These are phyloP conservation scores for Sparassis latifolia DNA, from an alignment of 1,284 basidiomycete species.

Conservation along the genomic window DNA sequence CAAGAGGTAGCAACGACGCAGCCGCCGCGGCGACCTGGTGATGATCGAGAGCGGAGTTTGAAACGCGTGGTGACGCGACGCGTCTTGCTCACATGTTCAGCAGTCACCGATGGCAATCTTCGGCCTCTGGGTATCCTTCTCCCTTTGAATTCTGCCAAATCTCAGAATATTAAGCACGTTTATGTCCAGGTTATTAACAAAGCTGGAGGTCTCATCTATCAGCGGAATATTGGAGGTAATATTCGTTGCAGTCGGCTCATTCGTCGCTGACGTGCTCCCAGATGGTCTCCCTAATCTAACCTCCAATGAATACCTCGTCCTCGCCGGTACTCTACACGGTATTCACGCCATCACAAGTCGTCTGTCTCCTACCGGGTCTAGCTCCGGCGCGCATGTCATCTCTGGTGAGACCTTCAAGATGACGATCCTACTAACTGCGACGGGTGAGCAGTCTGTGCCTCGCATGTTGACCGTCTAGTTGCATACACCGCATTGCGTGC, in stretches of 20 bases:
- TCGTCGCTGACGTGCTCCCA: constrained; percentile 25
- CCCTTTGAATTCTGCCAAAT: neutral
- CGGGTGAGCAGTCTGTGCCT: constrained; percentile 53
- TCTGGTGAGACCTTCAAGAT: constrained; percentile 94
- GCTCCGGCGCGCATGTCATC: constrained; percentile 88
- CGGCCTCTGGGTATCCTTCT: constrained; percentile 68
- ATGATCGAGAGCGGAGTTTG: constrained; percentile 12
- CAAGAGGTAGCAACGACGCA: neutral
- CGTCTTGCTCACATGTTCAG: constrained; percentile 18
- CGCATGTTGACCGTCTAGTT: neutral
- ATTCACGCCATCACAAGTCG: constrained; percentile 97
- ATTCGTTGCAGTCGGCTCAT: neutral
- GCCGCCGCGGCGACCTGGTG: neutral
- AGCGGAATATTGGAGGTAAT: constrained; percentile 83
- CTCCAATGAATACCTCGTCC: constrained; percentile 96
- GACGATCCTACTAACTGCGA: constrained; percentile 85
- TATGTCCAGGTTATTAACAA: constrained; percentile 87
- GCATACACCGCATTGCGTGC: neutral
- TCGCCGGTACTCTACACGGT: constrained; percentile 95
- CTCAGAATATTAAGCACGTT: neutral
- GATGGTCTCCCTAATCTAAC: constrained; percentile 83
- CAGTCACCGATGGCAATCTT: constrained; percentile 54
- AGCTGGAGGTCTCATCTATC: constrained; percentile 95
- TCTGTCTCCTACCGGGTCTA: constrained; percentile 76
- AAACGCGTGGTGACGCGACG: constrained; percentile 15